phyloP scores from a whole-genome alignment of 2,329 filamentous ascomycete genomes.

The Colletotrichum chrysophilum region DNA sequence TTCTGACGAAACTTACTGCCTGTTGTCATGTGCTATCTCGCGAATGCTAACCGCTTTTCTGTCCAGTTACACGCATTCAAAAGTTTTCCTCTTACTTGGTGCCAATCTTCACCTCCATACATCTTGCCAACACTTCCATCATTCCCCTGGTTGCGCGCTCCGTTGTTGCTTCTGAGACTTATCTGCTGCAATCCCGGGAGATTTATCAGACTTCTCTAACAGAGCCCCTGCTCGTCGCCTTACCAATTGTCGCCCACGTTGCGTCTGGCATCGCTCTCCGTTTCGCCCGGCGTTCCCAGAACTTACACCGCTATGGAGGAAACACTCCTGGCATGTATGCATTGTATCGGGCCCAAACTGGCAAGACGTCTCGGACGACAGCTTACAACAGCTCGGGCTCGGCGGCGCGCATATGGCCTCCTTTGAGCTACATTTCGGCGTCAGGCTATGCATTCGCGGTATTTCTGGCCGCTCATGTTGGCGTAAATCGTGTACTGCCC shows the following conservation, averaged over 20 bases:
- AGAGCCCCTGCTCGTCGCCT: conserved; percentile 79
- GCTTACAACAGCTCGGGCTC: conserved; percentile 27
- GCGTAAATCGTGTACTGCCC: conserved; percentile 79
- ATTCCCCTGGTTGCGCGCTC: conserved; percentile 78
- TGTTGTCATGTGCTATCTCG: background rate
- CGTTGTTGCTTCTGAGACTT: conserved; percentile 78
- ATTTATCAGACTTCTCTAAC: conserved; percentile 86
- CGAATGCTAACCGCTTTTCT: background rate
- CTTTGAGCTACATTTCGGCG: conserved; percentile 70
- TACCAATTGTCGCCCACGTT: conserved; percentile 79
- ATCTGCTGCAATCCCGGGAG: conserved; percentile 88
- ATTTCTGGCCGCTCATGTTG: conserved; percentile 73
- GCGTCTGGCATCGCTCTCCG: conserved; percentile 79
- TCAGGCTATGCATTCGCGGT: conserved; percentile 75
- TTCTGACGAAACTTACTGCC: background rate
- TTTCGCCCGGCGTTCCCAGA: conserved; percentile 74
- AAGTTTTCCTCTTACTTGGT: conserved; percentile 90
- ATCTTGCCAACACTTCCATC: conserved; percentile 81
- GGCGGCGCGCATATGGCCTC: conserved; percentile 65
- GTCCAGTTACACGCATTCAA: conserved; percentile 75
- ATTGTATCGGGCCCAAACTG: conserved; percentile 35
- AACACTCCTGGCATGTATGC: conserved; percentile 59
- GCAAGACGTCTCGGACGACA: conserved; percentile 33
- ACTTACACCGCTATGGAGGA: conserved; percentile 77
- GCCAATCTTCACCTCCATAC: conserved; percentile 75